These are phyloP conservation scores for Pseudozyma sp. DNA, from an alignment of 1,284 basidiomycete genomes.

Conservation along the genomic window DNA sequence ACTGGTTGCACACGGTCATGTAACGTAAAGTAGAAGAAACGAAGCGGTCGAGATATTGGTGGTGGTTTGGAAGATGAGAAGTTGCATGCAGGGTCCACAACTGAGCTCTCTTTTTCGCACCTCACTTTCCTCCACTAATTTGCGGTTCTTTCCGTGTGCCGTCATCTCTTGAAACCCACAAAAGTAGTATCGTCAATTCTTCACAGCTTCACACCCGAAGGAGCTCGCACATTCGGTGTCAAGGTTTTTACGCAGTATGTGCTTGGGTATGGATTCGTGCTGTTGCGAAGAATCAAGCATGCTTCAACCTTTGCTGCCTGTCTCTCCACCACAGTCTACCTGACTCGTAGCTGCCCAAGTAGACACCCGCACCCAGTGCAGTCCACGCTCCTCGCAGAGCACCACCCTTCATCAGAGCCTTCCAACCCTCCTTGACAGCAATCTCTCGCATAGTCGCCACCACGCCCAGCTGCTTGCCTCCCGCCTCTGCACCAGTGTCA, in stretches of 20 bases:
- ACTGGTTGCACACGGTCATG: too few relatives aligned
- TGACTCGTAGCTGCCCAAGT: constrained; percentile 60
- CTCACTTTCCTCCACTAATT: neutral
- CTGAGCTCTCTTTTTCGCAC: constrained; percentile 2
- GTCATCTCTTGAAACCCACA: neutral
- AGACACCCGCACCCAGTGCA: constrained; percentile 62
- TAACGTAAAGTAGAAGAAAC: too few relatives aligned
- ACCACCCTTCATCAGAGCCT: constrained; percentile 55
- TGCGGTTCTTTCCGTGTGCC: too few relatives aligned
- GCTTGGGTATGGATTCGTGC: neutral
- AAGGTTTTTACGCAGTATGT: neutral
- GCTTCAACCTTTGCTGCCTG: constrained; percentile 25
- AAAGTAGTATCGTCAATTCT: neutral
- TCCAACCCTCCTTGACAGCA: constrained; percentile 45
- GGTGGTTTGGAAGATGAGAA: neutral
- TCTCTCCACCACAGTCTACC: constrained; percentile 64
- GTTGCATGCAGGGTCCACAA: constrained; percentile 3
- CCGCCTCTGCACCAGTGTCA: constrained; percentile 16
- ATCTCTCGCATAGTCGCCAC: constrained; percentile 45
- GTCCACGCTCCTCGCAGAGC: constrained; percentile 58
- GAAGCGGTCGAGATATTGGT: neutral
- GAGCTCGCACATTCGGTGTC: neutral
- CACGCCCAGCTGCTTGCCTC: constrained; percentile 28
- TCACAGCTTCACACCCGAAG: neutral
- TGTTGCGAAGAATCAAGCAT: constrained; percentile 5